These are phyloP conservation scores for Rhodotorula babjevae DNA, from an alignment of 768 basidiomycete genomes.

Conservation along the genomic window DNA sequence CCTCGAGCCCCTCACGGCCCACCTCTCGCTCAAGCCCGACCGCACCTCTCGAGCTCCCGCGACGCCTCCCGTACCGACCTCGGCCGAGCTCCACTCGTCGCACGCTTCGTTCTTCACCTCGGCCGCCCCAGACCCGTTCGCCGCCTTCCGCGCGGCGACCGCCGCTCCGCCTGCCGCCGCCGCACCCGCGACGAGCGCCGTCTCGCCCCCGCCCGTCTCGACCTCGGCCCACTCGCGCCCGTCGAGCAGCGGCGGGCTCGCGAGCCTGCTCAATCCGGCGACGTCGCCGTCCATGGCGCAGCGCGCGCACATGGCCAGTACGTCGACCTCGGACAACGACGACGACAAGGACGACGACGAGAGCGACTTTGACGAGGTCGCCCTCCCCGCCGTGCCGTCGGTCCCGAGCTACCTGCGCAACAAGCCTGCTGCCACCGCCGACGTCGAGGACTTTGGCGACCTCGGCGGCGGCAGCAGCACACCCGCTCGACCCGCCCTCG, in stretches of 20 bases:
- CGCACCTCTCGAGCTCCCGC: neutral
- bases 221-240: neutral
- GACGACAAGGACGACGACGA: neutral
- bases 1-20: constrained; percentile 3
- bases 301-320: too few relatives aligned
- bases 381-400: neutral
- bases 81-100: neutral
- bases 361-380: constrained; percentile 20
- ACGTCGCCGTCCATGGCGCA: neutral
- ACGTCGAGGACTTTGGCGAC: constrained; percentile 4
- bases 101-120: neutral
- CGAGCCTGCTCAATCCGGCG: neutral
- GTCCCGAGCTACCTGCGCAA: constrained; percentile 13
- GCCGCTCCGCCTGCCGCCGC: neutral
- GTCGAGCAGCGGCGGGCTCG: neutral
- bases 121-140: constrained; percentile 14
- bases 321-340: neutral
- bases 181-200: too few relatives aligned
- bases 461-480: neutral
- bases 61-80: constrained; percentile 1
- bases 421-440: neutral
- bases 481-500: too few relatives aligned
- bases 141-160: neutral
- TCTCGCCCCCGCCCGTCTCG: neutral
- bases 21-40: constrained; percentile 17